phyloP scores from a whole-genome alignment of 257 asterid species.

The Primulina tabacum region DNA sequence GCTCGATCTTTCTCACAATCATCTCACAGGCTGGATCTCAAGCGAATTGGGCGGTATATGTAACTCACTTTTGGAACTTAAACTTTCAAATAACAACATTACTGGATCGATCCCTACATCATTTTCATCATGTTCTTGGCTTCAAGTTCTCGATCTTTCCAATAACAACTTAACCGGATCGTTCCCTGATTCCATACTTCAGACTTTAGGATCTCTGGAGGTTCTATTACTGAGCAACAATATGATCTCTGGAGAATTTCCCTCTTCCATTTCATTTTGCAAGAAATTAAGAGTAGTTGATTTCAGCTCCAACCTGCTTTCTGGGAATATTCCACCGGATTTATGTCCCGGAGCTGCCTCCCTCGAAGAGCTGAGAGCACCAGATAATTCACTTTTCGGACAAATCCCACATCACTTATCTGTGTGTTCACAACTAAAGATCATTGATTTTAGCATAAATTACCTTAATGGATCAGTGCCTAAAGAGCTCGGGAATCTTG shows the following conservation, averaged over 20 bases:
- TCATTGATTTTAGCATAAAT: slow-evolving; percentile 83
- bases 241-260: slow-evolving; percentile 60
- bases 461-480: slow-evolving; percentile 84
- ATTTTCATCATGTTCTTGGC: slow-evolving; percentile 59
- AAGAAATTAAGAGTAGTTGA: slow-evolving; percentile 59
- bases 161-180: slow-evolving; percentile 72
- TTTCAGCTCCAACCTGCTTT: slow-evolving; percentile 71
- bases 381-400: slow-evolving; percentile 67
- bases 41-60: slow-evolving; percentile 59
- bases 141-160: slow-evolving; percentile 65
- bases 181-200: slow-evolving; percentile 64
- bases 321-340: slow-evolving; percentile 66
- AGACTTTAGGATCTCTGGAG: slow-evolving; percentile 57
- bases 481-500: slow-evolving; percentile 62
- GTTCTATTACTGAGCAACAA: slow-evolving; percentile 56
- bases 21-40: slow-evolving; percentile 83
- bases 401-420: slow-evolving; percentile 66
- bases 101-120: slow-evolving; percentile 74
- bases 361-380: slow-evolving; percentile 78
- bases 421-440: slow-evolving; percentile 57
- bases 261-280: slow-evolving; percentile 72
- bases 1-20: slow-evolving; percentile 80
- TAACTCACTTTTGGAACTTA: slow-evolving; percentile 64
- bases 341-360: slow-evolving; percentile 65
- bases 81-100: slow-evolving; percentile 66